Evolutionary conservation across 352 stramenopile genomes (phyloP).

Genomic region (Thraustochytrium striatum): DNA sequence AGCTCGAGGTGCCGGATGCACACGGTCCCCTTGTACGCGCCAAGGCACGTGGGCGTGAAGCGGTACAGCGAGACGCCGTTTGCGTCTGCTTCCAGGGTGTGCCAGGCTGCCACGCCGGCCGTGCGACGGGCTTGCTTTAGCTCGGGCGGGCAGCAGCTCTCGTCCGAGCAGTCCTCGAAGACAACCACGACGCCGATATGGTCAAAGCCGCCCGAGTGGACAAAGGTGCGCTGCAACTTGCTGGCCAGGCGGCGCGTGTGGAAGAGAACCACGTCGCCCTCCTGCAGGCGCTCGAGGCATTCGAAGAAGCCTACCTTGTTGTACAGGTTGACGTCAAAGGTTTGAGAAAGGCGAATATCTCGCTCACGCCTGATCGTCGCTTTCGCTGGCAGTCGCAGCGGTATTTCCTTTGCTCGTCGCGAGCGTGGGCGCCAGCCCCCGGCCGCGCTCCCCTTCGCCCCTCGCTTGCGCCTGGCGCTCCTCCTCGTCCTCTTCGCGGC

Average conservation of each 20-base stretch:
- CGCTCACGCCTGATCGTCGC: too few species aligned
- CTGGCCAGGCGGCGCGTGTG: conserved; percentile 10
- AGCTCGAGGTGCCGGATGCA: conserved; percentile 14
- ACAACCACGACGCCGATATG: conserved; percentile 32
- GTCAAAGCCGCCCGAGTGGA: conserved; percentile 33
- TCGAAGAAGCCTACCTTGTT: conserved; percentile 37
- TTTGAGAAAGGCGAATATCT: conserved; percentile 33
- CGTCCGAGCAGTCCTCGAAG: conserved; percentile 15
- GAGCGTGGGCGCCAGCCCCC: too few species aligned
- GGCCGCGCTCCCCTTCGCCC: too few species aligned
- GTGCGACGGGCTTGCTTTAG: conserved; percentile 17
- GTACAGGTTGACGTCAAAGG: conserved; percentile 11
- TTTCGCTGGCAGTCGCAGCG: too few species aligned
- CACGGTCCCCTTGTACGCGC: conserved; percentile 34
- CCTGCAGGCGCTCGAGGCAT: neutral
- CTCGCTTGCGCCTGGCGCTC: too few species aligned
- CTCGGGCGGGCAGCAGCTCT: conserved; percentile 20
- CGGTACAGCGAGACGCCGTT: conserved; percentile 13
- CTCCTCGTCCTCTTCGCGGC: too few species aligned
- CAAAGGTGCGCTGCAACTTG: conserved; percentile 19
- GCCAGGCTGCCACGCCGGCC: conserved; percentile 14
- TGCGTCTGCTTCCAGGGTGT: conserved; percentile 33
- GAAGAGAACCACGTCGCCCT: conserved; percentile 37
- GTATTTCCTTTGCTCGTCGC: too few species aligned
- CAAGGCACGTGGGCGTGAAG: conserved; percentile 24